Percentiles rank a stretch among this genome's conserved stretches.
These are phyloP conservation scores for Lippia alba DNA, from an alignment of 305 asterid genomes.

Conservation along the genomic window DNA sequence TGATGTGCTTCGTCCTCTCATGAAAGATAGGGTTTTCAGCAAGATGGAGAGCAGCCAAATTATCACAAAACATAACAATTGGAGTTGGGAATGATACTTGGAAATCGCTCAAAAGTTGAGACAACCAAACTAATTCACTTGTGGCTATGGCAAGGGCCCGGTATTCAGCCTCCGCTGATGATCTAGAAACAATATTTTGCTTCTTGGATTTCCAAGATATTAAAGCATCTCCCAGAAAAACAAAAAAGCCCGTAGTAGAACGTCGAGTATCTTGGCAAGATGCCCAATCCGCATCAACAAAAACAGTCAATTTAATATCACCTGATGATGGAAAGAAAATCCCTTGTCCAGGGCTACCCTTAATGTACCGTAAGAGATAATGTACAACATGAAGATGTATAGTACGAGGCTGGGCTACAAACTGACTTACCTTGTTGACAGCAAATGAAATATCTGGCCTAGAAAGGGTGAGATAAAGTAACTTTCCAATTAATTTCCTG, in stretches of 20 bases:
- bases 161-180: background rate
- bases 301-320: background rate
- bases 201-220: background rate
- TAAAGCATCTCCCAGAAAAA: background rate
- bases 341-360: background rate
- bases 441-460: background rate
- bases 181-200: background rate
- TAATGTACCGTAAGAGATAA: background rate
- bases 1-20: background rate
- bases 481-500: background rate
- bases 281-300: background rate
- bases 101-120: too few relatives aligned
- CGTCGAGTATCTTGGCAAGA: background rate
- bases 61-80: background rate
- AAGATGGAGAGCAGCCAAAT: background rate
- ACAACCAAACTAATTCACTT: background rate
- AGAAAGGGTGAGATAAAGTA: background rate
- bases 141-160: background rate
- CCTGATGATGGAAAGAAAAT: background rate
- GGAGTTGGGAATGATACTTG: background rate
- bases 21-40: background rate
- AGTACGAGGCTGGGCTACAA: background rate
- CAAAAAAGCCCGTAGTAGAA: background rate
- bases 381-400: background rate
- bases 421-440: background rate